Conservation (phyloP, 352 stramenopile genomes). For the Elongisporangium prolatum region DNA sequence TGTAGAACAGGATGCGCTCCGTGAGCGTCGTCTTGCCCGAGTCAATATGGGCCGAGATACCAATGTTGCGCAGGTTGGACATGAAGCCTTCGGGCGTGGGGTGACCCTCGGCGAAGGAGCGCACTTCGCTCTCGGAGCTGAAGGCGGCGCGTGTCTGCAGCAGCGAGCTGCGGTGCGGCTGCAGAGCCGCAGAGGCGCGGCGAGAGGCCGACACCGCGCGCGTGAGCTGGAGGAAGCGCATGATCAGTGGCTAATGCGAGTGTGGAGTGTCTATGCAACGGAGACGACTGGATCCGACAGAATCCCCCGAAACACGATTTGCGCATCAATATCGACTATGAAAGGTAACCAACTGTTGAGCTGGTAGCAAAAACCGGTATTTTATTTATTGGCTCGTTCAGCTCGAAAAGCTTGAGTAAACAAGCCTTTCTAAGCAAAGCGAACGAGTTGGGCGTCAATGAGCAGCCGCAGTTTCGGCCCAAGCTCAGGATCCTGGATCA, state of each 20-base stretch:
- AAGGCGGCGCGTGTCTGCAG: slow-evolving; percentile 21
- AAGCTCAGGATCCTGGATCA: slow-evolving; percentile 34
- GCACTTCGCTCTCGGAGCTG: slow-evolving; percentile 21
- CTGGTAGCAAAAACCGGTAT: too few species aligned
- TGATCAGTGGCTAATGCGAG: slow-evolving; percentile 6
- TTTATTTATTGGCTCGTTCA: too few species aligned
- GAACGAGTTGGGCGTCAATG: slow-evolving; percentile 49
- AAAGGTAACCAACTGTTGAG: neutral
- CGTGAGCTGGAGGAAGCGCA: slow-evolving; percentile 60
- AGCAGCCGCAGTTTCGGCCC: slow-evolving; percentile 55
- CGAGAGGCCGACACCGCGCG: slow-evolving; percentile 25
- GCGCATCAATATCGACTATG: neutral
- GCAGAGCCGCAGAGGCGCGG: slow-evolving; percentile 16
- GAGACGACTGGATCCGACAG: neutral
- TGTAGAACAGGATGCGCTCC: slow-evolving; percentile 99
- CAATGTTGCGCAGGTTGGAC: slow-evolving; percentile 91
- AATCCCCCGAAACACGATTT: neutral
- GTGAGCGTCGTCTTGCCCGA: slow-evolving; percentile 99
- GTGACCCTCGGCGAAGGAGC: slow-evolving; percentile 36
- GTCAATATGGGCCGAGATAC: slow-evolving; percentile 96
- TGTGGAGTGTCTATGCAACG: neutral
- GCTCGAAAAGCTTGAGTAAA: neutral
- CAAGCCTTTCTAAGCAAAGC: slow-evolving; percentile 24
- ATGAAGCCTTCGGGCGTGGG: slow-evolving; percentile 71
- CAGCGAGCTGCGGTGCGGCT: slow-evolving; percentile 15